phyloP scores from a whole-genome alignment of 441 rosid species.

The Codiaeum variegatum region DNA sequence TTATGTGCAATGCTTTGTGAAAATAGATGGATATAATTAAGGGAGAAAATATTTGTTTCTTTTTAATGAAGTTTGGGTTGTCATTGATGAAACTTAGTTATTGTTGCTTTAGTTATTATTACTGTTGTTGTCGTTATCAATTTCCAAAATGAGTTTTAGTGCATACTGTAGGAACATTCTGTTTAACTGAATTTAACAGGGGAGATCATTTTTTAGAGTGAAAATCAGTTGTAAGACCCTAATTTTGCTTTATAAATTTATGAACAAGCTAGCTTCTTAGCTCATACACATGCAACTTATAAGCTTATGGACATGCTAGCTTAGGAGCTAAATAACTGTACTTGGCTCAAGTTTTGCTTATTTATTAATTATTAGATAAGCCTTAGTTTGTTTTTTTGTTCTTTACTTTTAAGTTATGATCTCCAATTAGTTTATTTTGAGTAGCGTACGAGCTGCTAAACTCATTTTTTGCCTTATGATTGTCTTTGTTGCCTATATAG shows the following conservation, averaged over 20 bases:
- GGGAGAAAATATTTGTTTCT: background rate
- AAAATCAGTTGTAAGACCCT: background rate
- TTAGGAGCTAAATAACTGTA: background rate
- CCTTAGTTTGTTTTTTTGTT: background rate
- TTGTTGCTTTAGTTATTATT: too few relatives aligned
- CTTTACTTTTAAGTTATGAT: background rate
- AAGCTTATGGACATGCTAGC: background rate
- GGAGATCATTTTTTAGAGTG: background rate
- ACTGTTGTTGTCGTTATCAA: too few relatives aligned
- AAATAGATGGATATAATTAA: background rate
- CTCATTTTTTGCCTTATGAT: background rate
- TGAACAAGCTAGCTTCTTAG: background rate
- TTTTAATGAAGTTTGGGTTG: background rate
- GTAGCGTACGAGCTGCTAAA: background rate
- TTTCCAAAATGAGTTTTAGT: background rate
- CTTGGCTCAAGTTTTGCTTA: background rate
- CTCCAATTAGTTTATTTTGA: background rate
- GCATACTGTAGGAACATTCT: background rate
- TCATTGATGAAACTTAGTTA: background rate
- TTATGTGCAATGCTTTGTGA: too few relatives aligned
- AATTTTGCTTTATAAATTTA: background rate
- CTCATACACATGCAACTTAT: background rate
- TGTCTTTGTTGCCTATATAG: background rate
- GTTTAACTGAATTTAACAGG: background rate
- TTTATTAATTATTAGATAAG: background rate